Evolutionary conservation across 805 yeast species (phyloP).

Genomic region (Cyberlindnera petersonii): DNA sequence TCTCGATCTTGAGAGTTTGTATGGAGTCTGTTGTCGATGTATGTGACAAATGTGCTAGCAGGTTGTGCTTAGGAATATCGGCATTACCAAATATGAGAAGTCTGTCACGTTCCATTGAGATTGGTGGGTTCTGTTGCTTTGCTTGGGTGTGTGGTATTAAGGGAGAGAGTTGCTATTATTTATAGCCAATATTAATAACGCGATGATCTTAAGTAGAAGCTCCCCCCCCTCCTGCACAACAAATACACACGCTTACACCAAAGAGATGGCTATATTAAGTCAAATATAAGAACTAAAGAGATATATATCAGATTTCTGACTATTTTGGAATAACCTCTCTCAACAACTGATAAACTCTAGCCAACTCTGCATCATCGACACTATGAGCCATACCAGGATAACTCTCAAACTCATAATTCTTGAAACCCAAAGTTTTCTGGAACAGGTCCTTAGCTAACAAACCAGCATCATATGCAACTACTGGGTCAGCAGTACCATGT

Average conservation of each 20-base stretch:
- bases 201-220: too few relatives aligned
- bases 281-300: too few relatives aligned
- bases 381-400: constrained; percentile 70
- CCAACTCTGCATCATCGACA: constrained; percentile 62
- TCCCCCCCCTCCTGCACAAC: too few relatives aligned
- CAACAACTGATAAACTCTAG: constrained; percentile 47
- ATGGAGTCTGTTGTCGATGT: constrained; percentile 7
- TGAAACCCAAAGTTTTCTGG: constrained; percentile 42
- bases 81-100: constrained; percentile 12
- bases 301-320: too few relatives aligned
- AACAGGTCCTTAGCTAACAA: constrained; percentile 43
- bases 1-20: constrained; percentile 23
- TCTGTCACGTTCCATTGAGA: constrained; percentile 2
- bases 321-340: constrained; percentile 25
- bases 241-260: too few relatives aligned
- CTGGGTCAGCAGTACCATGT: constrained; percentile 78
- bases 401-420: constrained; percentile 43
- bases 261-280: too few relatives aligned
- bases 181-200: too few relatives aligned
- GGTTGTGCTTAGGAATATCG: constrained; percentile 5
- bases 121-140: too few relatives aligned
- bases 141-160: too few relatives aligned
- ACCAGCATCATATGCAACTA: constrained; percentile 39
- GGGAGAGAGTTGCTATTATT: too few relatives aligned
- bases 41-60: constrained; percentile 5